Evolutionary conservation across 306 rosid species (phyloP).

Genomic region (Hippophae tibetana): DNA sequence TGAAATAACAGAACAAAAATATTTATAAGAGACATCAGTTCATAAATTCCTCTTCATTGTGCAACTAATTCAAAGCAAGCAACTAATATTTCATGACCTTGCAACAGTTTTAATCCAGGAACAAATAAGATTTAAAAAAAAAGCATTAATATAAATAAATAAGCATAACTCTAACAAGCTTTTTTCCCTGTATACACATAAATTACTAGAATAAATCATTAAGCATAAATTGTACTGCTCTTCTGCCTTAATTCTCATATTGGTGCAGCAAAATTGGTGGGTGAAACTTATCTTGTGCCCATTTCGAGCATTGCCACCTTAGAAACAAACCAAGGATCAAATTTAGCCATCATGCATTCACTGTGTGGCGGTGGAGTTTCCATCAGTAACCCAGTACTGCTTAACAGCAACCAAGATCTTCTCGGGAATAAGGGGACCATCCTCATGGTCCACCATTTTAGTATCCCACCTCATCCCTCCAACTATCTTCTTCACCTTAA

Average conservation of each 20-base stretch:
- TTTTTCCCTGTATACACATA: constrained; percentile 20
- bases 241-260: constrained; percentile 11
- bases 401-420: constrained; percentile 84
- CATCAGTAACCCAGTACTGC: constrained; percentile 79
- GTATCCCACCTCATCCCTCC: constrained; percentile 92
- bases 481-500: constrained; percentile 63
- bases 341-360: constrained; percentile 15
- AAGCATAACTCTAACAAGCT: constrained; percentile 21
- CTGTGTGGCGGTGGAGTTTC: constrained; percentile 55
- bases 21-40: too few species aligned
- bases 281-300: constrained; percentile 21
- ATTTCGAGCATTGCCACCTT: constrained; percentile 11
- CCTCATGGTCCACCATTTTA: constrained; percentile 92
- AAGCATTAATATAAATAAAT: constrained; percentile 16
- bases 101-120: too few species aligned
- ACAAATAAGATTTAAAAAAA: constrained; percentile 7
- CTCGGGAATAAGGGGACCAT: constrained; percentile 88
- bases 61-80: too few species aligned
- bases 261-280: constrained; percentile 29
- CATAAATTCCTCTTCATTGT: too few species aligned
- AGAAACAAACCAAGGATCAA: constrained; percentile 9
- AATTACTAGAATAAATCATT: constrained; percentile 16
- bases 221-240: constrained; percentile 17
- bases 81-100: not conserved
- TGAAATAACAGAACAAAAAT: too few species aligned